Conservation (phyloP, 2,329 filamentous ascomycete genomes). For the Neofusicoccum sp. region DNA sequence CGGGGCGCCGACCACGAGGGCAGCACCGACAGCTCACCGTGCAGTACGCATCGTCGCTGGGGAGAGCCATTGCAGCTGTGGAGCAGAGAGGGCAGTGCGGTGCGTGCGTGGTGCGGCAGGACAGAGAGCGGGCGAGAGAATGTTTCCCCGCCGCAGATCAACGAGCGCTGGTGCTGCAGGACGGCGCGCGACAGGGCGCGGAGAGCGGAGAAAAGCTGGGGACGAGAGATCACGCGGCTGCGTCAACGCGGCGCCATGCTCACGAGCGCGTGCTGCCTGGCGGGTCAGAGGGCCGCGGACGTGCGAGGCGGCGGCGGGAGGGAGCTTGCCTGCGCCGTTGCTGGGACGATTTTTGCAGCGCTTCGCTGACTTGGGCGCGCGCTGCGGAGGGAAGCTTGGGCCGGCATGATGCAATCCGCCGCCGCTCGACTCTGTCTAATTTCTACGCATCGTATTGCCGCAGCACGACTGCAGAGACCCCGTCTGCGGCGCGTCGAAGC, state of each 20-base stretch:
- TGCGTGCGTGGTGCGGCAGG: background rate
- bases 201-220: slow-evolving; percentile 22
- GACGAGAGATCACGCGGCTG: slow-evolving; percentile 17
- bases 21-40: slow-evolving; percentile 46
- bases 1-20: background rate
- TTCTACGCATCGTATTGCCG: no score
- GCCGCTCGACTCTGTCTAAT: background rate
- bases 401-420: slow-evolving; percentile 20
- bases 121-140: slow-evolving; percentile 9
- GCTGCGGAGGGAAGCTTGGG: slow-evolving; percentile 15
- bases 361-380: background rate
- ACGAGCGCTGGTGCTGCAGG: slow-evolving; percentile 14
- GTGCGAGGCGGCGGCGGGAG: background rate
- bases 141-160: slow-evolving; percentile 20
- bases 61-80: slow-evolving; percentile 35
- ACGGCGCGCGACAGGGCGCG: slow-evolving; percentile 8
- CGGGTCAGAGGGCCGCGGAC: slow-evolving; percentile 1
- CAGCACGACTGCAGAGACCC: no score
- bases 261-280: slow-evolving; percentile 6
- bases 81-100: slow-evolving; percentile 9
- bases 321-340: slow-evolving; percentile 18
- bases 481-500: no score
- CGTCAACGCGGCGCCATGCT: slow-evolving; percentile 18
- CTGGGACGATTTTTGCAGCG: slow-evolving; percentile 5
- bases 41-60: slow-evolving; percentile 64